Base-by-base conservation (phyloP, 106 monocot genomes). In the Allium fistulosum region DNA sequence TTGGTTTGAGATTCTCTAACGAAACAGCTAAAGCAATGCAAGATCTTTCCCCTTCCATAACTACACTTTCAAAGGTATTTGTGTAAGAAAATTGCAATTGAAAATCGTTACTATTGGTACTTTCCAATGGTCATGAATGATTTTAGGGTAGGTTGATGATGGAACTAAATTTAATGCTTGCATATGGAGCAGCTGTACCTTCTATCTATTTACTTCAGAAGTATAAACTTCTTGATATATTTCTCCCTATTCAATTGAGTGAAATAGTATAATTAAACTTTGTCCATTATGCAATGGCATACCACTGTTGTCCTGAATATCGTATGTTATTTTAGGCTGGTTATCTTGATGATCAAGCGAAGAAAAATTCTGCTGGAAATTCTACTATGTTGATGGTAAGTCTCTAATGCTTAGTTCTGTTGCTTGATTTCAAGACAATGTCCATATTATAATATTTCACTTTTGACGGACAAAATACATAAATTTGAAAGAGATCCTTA, bases 131-230 rank as follows among this genome's bases (percentile, higher is more conserved):
- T 13, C 8, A 61, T 17, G 77, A 49, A 50, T 65, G 46, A 59
- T n/a, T 80, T 77, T 84, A 97, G 97, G 49, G 71, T 76, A 88
- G 97, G 62, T 64, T 97, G 76, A 64, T 89, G 84, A 75, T 97
- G 92, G 97, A 97, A 81, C 59, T 97, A 75, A 84, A 97, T 79
- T 92, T 79, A 71, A 84, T 97, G 84, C 65, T 97, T 66, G 84
- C 92, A 46, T 92, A 97, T 89, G 97, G 92, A 67, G 92, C 97
- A 61, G 92, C 97, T 68, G 82, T n/a, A n/a, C 71, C 89, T 13
- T 97, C 97, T 66, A 74, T 97, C 58, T 17, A 5, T 61, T 86
- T 97, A 52, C 89, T 97, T 77, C 80, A 83, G 57, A 84, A 80
- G 74, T 97, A 84, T 74, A 82, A 87, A 51, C 62, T 92, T 82